Evolutionary conservation across 2,329 filamentous ascomycete species (phyloP), one percentile per base, ranked within the genome.

Genomic region (Claviceps cyperi): DNA sequence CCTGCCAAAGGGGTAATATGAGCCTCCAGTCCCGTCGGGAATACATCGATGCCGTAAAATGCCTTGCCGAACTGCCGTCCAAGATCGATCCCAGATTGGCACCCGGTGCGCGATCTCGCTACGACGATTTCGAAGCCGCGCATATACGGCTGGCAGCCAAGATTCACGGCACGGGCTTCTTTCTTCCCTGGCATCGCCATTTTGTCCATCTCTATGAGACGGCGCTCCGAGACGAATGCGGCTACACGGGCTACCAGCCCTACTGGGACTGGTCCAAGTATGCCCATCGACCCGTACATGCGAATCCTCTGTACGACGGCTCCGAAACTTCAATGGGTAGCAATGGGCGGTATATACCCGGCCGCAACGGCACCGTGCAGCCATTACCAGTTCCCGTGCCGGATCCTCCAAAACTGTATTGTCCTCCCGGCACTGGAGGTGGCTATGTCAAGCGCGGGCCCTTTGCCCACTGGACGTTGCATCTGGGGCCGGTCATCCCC

Each of bases 181-280:
- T 53, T 4, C 32, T 53, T 4, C 51, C 66, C 9, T 72, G 68
- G 69, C 69, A 72, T 53, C 59, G 69, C 17, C 67, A 67, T 54
- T 71, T 66, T 51, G 55, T 63, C 1, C 65, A 60, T 52, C 50
- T 59, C 0, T 71, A 63, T 50, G 67, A 72, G 54, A 58, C 62
- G 17, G 65, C 61, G 5, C 58, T 71, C 38, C 60, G 62, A n/a
- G 58, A 63, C 1, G 69, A 72, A 54, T 72, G 69, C 53, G 64
- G 63, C 5, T 72, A 70, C 54, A 58, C 45, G n/a, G 52, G 52
- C 8, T 37, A 39, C 19, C 51, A 50, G 14, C 51, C 51, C 21
- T 53, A 53, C 46, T 53, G 51, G 51, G 48, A 48, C 32, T 28
- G 22, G 22, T 28, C 41, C 15, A 44, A 44, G 41, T 44, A 44